Evolutionary conservation across 192 early-diverging fungal species (phyloP).

Genomic region (Entomortierella beljakovae): DNA sequence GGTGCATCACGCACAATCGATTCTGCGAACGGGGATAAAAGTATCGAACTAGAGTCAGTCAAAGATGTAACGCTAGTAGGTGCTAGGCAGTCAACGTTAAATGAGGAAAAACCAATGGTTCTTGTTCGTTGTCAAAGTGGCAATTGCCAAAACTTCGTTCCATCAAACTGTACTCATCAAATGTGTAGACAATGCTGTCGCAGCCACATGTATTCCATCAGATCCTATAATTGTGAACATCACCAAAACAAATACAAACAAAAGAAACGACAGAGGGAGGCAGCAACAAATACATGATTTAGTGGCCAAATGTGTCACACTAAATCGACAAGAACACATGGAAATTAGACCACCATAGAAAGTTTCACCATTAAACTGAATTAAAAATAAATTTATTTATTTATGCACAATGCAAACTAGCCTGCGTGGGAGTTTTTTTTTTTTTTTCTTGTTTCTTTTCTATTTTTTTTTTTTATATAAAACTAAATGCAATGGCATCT

Average conservation of each 20-base stretch:
- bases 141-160: slow-evolving; percentile 20
- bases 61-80: not conserved
- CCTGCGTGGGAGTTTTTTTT: no score
- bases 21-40: not conserved
- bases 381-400: no score
- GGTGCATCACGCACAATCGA: not conserved
- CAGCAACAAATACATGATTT: not conserved
- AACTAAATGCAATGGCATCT: not conserved
- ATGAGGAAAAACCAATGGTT: slow-evolving; percentile 25
- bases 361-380: no score
- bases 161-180: slow-evolving; percentile 42
- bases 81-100: not conserved
- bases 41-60: not conserved
- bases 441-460: no score
- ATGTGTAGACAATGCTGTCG: slow-evolving; percentile 40
- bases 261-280: not conserved
- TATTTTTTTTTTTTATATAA: not conserved
- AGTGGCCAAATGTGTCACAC: no score
- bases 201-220: slow-evolving; percentile 8
- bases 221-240: slow-evolving; percentile 16
- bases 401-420: no score
- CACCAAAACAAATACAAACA: slow-evolving; percentile 14
- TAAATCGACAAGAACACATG: not conserved
- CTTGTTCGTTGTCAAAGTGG: slow-evolving; percentile 15
- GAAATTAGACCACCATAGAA: no score